Evolutionary conservation across 768 basidiomycete species (phyloP).

Genomic region (Russula abietina): DNA sequence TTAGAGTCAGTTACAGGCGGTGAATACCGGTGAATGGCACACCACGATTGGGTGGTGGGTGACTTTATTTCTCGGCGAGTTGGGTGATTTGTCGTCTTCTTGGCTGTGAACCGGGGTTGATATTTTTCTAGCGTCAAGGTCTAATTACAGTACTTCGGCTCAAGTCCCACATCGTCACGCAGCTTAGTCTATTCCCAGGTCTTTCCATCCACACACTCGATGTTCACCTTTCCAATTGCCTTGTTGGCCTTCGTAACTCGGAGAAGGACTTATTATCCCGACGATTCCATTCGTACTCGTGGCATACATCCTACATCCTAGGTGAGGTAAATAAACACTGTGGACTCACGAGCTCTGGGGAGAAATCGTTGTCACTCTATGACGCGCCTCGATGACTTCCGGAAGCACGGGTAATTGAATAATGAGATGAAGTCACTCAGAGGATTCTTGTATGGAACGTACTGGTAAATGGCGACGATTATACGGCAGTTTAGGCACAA

Average conservation of each 20-base stretch:
- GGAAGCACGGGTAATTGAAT: constrained; percentile 26
- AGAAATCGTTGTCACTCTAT: constrained; percentile 46
- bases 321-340: constrained; percentile 33
- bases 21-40: too few species aligned
- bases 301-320: constrained; percentile 24
- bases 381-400: constrained; percentile 45
- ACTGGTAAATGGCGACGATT: constrained; percentile 32
- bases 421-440: constrained; percentile 51
- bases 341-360: constrained; percentile 43
- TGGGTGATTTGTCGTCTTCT: too few species aligned
- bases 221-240: constrained; percentile 18
- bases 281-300: neutral
- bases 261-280: constrained; percentile 11
- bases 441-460: constrained; percentile 54
- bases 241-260: constrained; percentile 5
- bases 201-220: constrained; percentile 2
- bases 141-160: too few species aligned
- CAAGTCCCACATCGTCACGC: too few species aligned
- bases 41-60: too few species aligned
- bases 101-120: too few species aligned
- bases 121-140: too few species aligned
- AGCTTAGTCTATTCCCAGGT: constrained; percentile 9
- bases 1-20: too few species aligned
- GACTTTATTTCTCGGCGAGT: too few species aligned
- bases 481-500: constrained; percentile 54